Conservation (phyloP, 192 early-diverging fungal species). For the Spizellomyces sp. region DNA sequence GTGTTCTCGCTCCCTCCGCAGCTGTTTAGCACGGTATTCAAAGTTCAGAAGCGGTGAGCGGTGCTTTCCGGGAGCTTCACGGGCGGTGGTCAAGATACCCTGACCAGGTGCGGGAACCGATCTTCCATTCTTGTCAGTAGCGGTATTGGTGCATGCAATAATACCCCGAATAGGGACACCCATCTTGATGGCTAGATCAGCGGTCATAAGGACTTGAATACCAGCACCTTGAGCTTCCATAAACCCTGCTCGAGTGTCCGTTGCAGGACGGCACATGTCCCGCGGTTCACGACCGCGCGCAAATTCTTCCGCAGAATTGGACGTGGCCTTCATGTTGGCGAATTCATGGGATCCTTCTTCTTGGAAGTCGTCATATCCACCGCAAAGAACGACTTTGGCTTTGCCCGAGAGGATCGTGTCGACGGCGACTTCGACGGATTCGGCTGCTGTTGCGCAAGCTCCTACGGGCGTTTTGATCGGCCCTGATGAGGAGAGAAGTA, state of each 20-base stretch:
- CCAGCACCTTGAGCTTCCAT: constrained; percentile 92
- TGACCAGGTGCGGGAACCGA: constrained; percentile 94
- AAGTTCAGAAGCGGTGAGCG: constrained; percentile 72
- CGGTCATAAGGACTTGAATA: constrained; percentile 89
- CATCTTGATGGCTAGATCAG: constrained; percentile 83
- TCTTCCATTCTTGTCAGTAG: constrained; percentile 92
- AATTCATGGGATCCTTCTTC: constrained; percentile 95
- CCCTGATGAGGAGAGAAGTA: constrained; percentile 88
- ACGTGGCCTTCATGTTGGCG: constrained; percentile 95
- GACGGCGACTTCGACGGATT: constrained; percentile 88
- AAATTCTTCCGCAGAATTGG: constrained; percentile 80
- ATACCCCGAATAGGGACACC: constrained; percentile 93
- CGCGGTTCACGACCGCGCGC: constrained; percentile 80
- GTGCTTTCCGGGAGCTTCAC: constrained; percentile 61
- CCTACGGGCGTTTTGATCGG: constrained; percentile 93
- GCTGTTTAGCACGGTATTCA: constrained; percentile 79
- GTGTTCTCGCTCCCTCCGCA: constrained; percentile 71
- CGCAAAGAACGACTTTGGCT: constrained; percentile 91
- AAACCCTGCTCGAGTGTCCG: constrained; percentile 87
- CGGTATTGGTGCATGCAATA: constrained; percentile 83
- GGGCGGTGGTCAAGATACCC: constrained; percentile 89
- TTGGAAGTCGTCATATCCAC: constrained; percentile 91
- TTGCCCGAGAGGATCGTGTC: constrained; percentile 88
- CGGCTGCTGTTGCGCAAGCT: constrained; percentile 90
- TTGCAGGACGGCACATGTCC: constrained; percentile 91